Evolutionary conservation across 805 yeast species (phyloP).

Genomic region (Saturnispora galanensis): DNA sequence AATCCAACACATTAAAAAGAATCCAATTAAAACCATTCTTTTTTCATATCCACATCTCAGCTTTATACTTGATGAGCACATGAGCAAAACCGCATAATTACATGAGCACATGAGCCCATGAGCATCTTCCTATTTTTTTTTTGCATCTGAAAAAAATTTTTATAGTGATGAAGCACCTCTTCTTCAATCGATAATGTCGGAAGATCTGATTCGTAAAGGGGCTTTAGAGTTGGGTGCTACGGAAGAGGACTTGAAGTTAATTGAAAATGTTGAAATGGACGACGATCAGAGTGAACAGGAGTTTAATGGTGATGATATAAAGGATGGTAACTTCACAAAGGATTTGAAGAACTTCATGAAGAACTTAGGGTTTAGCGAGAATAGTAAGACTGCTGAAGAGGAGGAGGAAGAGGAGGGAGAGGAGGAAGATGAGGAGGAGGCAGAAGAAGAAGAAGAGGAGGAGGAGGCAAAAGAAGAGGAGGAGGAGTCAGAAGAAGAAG

Average conservation of each 20-base stretch:
- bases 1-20: no score
- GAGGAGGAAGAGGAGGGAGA: slow-evolving; percentile 28
- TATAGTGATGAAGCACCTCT: slow-evolving; percentile 8
- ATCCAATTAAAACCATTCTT: no score
- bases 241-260: slow-evolving; percentile 63
- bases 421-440: slow-evolving; percentile 29
- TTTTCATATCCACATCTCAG: no score
- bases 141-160: slow-evolving; percentile 4
- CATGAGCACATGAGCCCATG: no score
- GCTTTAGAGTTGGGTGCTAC: slow-evolving; percentile 80
- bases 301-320: slow-evolving; percentile 36
- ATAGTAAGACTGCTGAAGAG: slow-evolving; percentile 30
- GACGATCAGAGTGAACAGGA: slow-evolving; percentile 41
- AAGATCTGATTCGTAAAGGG: slow-evolving; percentile 44
- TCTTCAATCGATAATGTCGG: slow-evolving; percentile 16
- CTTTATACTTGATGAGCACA: neutral
- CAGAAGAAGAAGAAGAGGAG: slow-evolving; percentile 27
- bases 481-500: slow-evolving; percentile 28
- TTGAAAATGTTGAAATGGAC: slow-evolving; percentile 42
- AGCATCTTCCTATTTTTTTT: neutral
- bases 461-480: slow-evolving; percentile 26
- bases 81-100: neutral
- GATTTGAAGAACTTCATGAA: slow-evolving; percentile 59
- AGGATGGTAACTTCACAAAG: slow-evolving; percentile 32
- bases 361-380: slow-evolving; percentile 50